Conservation (phyloP, 129 eudicot genomes). For the Artemisia argyi region DNA sequence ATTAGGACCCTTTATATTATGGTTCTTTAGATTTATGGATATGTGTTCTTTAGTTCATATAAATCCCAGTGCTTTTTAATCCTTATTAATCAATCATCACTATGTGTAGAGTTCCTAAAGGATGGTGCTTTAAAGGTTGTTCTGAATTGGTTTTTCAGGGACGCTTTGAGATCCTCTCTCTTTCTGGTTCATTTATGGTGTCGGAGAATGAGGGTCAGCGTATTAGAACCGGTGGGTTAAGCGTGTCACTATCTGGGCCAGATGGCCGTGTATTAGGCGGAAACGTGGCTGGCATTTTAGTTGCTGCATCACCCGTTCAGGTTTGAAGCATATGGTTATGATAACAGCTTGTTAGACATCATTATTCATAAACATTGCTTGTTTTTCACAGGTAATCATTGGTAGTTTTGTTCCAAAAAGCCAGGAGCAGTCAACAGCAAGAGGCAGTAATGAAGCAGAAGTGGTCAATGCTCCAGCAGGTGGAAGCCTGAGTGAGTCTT, state of each 20-base stretch:
- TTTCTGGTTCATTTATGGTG: conserved; percentile 55
- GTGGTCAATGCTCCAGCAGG: conserved; percentile 25
- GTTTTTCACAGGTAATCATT: conserved; percentile 40
- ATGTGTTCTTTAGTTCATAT: too few relatives aligned
- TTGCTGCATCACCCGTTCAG: conserved; percentile 71
- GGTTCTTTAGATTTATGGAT: too few relatives aligned
- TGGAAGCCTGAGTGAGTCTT: conserved; percentile 33
- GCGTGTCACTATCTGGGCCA: conserved; percentile 61
- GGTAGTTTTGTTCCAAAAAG: conserved; percentile 41
- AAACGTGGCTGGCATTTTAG: conserved; percentile 66
- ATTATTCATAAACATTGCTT: too few relatives aligned
- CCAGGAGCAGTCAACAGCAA: conserved; percentile 21
- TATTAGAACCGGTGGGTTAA: conserved; percentile 48
- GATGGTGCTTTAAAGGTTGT: neutral
- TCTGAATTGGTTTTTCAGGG: conserved; percentile 46
- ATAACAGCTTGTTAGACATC: too few relatives aligned
- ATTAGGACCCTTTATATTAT: too few relatives aligned
- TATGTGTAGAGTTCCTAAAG: too few relatives aligned
- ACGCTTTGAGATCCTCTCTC: conserved; percentile 56
- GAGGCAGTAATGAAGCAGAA: conserved; percentile 18
- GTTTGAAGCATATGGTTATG: conserved; percentile 22
- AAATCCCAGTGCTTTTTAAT: too few relatives aligned
- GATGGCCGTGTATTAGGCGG: conserved; percentile 81
- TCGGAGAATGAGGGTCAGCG: conserved; percentile 43
- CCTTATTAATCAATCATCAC: too few relatives aligned